phyloP scores from a whole-genome alignment of 305 asterid genomes.

The Fraxinus greggii region DNA sequence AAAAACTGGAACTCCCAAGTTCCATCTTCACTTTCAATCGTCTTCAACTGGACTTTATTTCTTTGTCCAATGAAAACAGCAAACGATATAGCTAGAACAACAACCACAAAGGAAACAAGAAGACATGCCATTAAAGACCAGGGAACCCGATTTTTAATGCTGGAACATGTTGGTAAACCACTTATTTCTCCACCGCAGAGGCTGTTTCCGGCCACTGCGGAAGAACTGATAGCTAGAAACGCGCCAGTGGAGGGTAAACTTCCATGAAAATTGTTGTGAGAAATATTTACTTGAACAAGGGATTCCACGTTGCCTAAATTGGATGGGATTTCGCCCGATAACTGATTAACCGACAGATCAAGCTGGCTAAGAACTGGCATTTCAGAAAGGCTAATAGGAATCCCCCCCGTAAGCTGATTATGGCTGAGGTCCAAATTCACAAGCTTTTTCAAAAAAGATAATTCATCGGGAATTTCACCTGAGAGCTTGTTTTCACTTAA shows the following conservation, averaged over 20 bases:
- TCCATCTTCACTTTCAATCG: constrained; percentile 53
- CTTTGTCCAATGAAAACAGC: constrained; percentile 25
- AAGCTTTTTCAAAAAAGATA: constrained; percentile 63
- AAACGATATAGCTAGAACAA: constrained; percentile 27
- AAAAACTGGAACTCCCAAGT: constrained; percentile 56
- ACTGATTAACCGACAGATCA: constrained; percentile 59
- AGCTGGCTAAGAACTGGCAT: constrained; percentile 81
- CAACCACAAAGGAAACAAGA: constrained; percentile 32
- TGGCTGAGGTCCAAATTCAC: constrained; percentile 65
- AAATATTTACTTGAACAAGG: constrained; percentile 65
- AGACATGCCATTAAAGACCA: constrained; percentile 55
- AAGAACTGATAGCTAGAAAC: constrained; percentile 59
- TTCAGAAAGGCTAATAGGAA: constrained; percentile 54
- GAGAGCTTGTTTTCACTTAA: constrained; percentile 49
- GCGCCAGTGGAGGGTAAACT: constrained; percentile 68
- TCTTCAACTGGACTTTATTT: constrained; percentile 28
- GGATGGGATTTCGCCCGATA: constrained; percentile 59
- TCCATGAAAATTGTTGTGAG: constrained; percentile 68
- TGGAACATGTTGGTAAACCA: constrained; percentile 60
- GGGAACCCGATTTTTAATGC: constrained; percentile 32
- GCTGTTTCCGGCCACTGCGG: constrained; percentile 52
- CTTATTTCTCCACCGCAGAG: constrained; percentile 59
- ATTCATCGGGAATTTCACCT: constrained; percentile 55
- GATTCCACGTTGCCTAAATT: constrained; percentile 62
- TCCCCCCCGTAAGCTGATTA: constrained; percentile 52